Evolutionary conservation across 2,329 filamentous ascomycete genomes (phyloP), one percentile per base, ranked within the genome.

Genomic region (Penicillium sp.): DNA sequence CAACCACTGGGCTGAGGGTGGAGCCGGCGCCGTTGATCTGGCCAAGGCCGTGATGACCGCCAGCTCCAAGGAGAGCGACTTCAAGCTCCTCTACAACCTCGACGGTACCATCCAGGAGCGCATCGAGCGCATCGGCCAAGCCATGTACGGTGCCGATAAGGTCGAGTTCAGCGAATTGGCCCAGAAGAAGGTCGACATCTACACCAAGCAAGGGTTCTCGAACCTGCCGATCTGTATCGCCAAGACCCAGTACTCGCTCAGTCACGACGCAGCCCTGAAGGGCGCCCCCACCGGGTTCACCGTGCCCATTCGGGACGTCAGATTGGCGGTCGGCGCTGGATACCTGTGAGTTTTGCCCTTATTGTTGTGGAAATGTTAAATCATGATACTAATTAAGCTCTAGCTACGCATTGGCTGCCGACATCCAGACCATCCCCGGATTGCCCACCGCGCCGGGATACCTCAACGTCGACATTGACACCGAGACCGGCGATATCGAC

Each of bases 391-490:
- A 55, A 57, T 38, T 18, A 36, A 47, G 36, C 51, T 44, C 43
- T 62, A 89, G 89, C 50, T 97, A 96, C 67, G 94, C 94, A 6
- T 83, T 97, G 58, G 94, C 94, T 50, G 94, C 94, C 13, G 94
- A 99, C 70, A 97, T 99, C 63, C 94, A 97, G 81, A 99, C 94
- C 1, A 99, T 99, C 61, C 94, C 94, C 13, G 94, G 94, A 58
- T 80, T 99, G 61, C 93, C 93, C 9, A 97, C 94, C 8, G 93
- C 93, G 18, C 94, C 93, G 8, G 94, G 94, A 10, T 97, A 97
- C 71, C 80, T 97, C 58, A 97, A 97, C 67, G 92, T 97, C 43
- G 93, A 97, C 64, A 82, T 87, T 42, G 88, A 93, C 66, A 77
- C 81, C 5, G 88, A 92, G 79, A 92, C 88, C n/a, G 90, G 90